A percentile compares a stretch with the other conserved stretches of the same genome.
Conservation (phyloP, 805 yeast species). For the Cephaloascus fragrans region DNA sequence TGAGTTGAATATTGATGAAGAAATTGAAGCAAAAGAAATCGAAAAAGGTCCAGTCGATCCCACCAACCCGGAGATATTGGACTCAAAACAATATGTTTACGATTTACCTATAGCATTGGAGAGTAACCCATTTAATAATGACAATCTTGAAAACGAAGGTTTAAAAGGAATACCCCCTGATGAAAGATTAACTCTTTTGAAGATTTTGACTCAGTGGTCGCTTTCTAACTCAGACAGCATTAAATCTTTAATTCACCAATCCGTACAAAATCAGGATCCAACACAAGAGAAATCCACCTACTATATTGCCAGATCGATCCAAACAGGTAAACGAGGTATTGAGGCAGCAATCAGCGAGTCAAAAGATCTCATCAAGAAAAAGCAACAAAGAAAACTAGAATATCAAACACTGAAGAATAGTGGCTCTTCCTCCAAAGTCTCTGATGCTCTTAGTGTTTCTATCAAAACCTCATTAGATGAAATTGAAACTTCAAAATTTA, state of each 20-base stretch:
- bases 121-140: constrained; percentile 13
- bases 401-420: constrained; percentile 6
- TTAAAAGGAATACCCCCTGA: constrained; percentile 20
- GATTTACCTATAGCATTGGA: background rate
- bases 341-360: constrained; percentile 20
- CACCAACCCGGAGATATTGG: background rate
- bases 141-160: constrained; percentile 21
- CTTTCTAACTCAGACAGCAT: constrained; percentile 20
- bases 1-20: background rate
- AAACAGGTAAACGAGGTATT: constrained; percentile 23
- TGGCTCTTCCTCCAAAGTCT: constrained; percentile 2
- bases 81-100: constrained; percentile 4
- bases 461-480: constrained; percentile 1
- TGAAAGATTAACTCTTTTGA: constrained; percentile 25
- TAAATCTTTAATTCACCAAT: constrained; percentile 6
- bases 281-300: constrained; percentile 27
- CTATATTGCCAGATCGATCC: constrained; percentile 23
- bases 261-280: constrained; percentile 17
- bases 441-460: background rate
- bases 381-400: constrained; percentile 11
- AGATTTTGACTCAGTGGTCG: constrained; percentile 26
- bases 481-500: constrained; percentile 12
- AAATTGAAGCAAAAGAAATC: constrained; percentile 3
- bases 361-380: constrained; percentile 11
- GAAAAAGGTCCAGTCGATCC: constrained; percentile 14